phyloP scores from a whole-genome alignment of 192 early-diverging fungal species.

The Kickxella alabastrina region DNA sequence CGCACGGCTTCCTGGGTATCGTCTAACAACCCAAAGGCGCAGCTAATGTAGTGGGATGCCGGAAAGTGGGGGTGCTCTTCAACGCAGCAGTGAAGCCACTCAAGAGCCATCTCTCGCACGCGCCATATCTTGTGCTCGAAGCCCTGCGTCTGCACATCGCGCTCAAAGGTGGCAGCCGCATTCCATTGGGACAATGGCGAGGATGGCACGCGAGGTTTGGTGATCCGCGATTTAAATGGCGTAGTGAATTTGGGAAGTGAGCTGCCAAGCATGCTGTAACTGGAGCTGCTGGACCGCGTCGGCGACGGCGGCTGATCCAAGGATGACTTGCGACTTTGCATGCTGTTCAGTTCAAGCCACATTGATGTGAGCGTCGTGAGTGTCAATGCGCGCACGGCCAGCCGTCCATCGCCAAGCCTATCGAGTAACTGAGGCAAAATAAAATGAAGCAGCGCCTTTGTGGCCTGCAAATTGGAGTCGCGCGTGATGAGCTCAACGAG shows the following conservation, averaged over 20 bases:
- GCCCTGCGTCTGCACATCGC: constrained; percentile 46
- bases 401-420: constrained; percentile 43
- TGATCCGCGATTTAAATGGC: constrained; percentile 22
- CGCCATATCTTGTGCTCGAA: constrained; percentile 48
- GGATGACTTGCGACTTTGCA: constrained; percentile 19
- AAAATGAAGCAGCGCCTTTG: constrained; percentile 38
- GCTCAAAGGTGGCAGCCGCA: constrained; percentile 27
- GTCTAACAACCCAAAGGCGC: constrained; percentile 32
- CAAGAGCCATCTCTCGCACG: constrained; percentile 49
- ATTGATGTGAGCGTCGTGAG: constrained; percentile 31
- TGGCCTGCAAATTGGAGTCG: constrained; percentile 10
- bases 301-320: constrained; percentile 9
- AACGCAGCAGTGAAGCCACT: constrained; percentile 40
- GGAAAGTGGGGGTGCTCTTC: constrained; percentile 40
- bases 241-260: constrained; percentile 24
- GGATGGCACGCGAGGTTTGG: constrained; percentile 8
- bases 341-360: constrained; percentile 26
- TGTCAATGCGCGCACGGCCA: constrained; percentile 44
- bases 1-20: constrained; percentile 51
- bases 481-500: constrained; percentile 21
- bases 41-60: constrained; percentile 23
- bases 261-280: constrained; percentile 13
- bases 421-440: constrained; percentile 41
- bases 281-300: constrained; percentile 9
- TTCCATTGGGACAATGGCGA: constrained; percentile 35